Evolutionary conservation across 306 rosid species (phyloP).

Genomic region (Hippophae rhamnoides): DNA sequence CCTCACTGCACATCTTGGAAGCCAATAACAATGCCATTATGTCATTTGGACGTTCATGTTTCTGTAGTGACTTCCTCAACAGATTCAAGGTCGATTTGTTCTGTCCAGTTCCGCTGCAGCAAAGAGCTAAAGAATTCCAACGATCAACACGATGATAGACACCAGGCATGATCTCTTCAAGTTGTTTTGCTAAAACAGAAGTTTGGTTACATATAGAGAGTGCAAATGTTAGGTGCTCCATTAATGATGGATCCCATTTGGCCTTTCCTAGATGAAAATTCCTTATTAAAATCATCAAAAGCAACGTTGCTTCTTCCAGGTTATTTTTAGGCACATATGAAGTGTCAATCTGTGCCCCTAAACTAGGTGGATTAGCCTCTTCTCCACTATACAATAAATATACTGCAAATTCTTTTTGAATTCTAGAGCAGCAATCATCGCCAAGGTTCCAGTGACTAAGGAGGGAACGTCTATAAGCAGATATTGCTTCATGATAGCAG

Average conservation of each 20-base stretch:
- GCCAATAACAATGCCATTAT: slow-evolving; percentile 61
- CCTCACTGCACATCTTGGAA: slow-evolving; percentile 73
- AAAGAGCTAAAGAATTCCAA: slow-evolving; percentile 84
- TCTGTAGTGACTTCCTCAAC: slow-evolving; percentile 72
- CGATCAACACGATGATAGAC: slow-evolving; percentile 74
- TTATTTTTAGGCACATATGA: slow-evolving; percentile 82
- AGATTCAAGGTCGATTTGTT: slow-evolving; percentile 54
- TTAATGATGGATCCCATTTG: slow-evolving; percentile 83
- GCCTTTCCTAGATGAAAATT: slow-evolving; percentile 52
- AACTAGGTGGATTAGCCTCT: slow-evolving; percentile 84
- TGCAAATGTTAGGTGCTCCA: slow-evolving; percentile 87
- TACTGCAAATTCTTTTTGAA: slow-evolving; percentile 70
- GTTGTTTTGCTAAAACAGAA: slow-evolving; percentile 58
- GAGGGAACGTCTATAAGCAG: slow-evolving; percentile 79
- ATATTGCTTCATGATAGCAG: slow-evolving; percentile 51
- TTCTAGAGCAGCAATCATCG: slow-evolving; percentile 67
- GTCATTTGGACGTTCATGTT: slow-evolving; percentile 77
- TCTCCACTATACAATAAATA: slow-evolving; percentile 80
- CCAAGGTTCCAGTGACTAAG: slow-evolving; percentile 90
- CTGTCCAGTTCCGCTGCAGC: slow-evolving; percentile 70
- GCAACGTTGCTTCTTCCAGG: slow-evolving; percentile 86
- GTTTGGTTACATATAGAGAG: slow-evolving; percentile 81
- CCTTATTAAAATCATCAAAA: slow-evolving; percentile 71
- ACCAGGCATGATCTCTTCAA: slow-evolving; percentile 87
- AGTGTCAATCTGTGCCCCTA: slow-evolving; percentile 68